phyloP scores from a whole-genome alignment of 2,329 filamentous ascomycete genomes.

The Aciculosporium take region DNA sequence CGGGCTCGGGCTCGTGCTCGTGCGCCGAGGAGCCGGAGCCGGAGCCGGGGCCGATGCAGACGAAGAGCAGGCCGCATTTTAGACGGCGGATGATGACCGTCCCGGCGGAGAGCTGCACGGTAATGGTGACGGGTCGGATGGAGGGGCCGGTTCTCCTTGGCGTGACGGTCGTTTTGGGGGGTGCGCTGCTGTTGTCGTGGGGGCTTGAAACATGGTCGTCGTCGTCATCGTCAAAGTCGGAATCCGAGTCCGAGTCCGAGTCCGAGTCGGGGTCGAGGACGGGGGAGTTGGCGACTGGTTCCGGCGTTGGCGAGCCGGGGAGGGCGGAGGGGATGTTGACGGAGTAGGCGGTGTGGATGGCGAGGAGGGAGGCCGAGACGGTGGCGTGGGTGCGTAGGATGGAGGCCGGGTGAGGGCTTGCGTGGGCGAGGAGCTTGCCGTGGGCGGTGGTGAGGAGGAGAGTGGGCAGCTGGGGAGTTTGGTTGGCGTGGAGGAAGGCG shows the following conservation, averaged over 20 bases:
- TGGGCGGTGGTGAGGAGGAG: slow-evolving; percentile 44
- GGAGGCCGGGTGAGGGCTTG: slow-evolving; percentile 39
- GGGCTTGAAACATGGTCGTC: background rate
- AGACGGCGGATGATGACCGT: slow-evolving; percentile 45
- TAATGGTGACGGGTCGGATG: slow-evolving; percentile 31
- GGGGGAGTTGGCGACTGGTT: slow-evolving; percentile 13
- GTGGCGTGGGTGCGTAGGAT: slow-evolving; percentile 48
- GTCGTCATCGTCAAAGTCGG: slow-evolving; percentile 10
- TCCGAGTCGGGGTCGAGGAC: slow-evolving; percentile 12
- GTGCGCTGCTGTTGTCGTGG: background rate
- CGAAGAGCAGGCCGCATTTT: slow-evolving; percentile 45
- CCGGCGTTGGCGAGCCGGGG: slow-evolving; percentile 20
- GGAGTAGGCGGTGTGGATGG: slow-evolving; percentile 36
- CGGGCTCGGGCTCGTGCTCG: slow-evolving; percentile 10
- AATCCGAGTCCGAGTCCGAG: too few relatives aligned
- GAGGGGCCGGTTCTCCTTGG: slow-evolving; percentile 7
- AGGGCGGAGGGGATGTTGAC: slow-evolving; percentile 28
- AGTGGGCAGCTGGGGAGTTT: slow-evolving; percentile 42
- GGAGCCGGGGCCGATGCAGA: slow-evolving; percentile 47
- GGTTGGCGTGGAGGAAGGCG: slow-evolving; percentile 44
- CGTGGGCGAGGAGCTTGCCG: slow-evolving; percentile 50
- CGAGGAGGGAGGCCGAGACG: slow-evolving; percentile 47
- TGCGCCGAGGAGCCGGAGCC: slow-evolving; percentile 35
- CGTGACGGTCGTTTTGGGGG: slow-evolving; percentile 1
- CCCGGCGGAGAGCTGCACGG: slow-evolving; percentile 43